Base-by-base conservation (phyloP, 108 stramenopile species). In the Discostella pseudostelligera region DNA sequence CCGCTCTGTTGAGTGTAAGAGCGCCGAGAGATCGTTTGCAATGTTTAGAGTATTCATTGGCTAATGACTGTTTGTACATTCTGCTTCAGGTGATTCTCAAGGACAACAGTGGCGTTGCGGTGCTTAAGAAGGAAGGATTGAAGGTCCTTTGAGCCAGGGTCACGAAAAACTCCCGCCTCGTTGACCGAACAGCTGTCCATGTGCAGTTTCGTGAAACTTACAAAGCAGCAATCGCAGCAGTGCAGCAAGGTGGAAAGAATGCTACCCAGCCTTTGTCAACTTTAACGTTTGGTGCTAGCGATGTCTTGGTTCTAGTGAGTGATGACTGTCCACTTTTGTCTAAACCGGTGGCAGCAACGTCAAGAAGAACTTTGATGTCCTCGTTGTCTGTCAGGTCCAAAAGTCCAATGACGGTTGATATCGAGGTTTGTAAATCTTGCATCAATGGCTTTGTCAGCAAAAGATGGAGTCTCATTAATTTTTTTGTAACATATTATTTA, bases 171-270 rank as follows among this genome's bases (percentile, higher is more conserved):
- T 90, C 89, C 7, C 49, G 68, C 9, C 62, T 94, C 37, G 78
- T 78, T 53, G 89, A 87, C 2, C 82, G 80, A 45, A 74, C 60
- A 19, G 64, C 74, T 2, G 55, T 60, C 12, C 75, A 86, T 26
- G 78, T 84, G 5, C 56, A 87, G 36, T 94, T 94, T 53, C 72
- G 86, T 8, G 40, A 74, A 9, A 53, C 17, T 5, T 94, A 86
- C 83, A 82, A 82, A 61, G 87, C 87, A 14, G 86, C 86, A 12
- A 79, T 94, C 4, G 80, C 90, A 22, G 92, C 87, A 12, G 65
- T 83, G 22, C 83, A 85, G 58, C 76, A 46, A 20, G 46, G 46
- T 7, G 46, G 46, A 19, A 46, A 46, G 16, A 46, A 46, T 46
- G 46, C 7, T 1, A 20, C 21, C 16, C 5, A 46, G 5, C 46